A percentile compares a stretch with the other conserved stretches of the same genome.
Conservation (phyloP, 2,329 filamentous ascomycete genomes). For the Paraconiothyrium brasiliense region DNA sequence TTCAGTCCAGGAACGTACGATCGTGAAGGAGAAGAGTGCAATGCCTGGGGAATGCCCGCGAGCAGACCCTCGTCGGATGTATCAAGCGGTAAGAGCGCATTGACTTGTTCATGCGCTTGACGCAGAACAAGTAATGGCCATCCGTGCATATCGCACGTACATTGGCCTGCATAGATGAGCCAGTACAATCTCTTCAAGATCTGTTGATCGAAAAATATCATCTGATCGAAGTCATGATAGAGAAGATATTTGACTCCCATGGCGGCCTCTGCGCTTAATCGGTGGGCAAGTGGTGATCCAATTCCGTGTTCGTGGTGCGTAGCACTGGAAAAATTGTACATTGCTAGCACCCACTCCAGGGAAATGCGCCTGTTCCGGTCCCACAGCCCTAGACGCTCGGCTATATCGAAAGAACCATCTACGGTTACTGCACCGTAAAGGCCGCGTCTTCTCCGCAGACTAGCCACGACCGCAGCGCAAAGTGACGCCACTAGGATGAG, state of each 20-base stretch:
- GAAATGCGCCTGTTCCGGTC: slow-evolving; percentile 21
- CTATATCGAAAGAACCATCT: slow-evolving; percentile 26
- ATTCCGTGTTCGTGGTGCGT: slow-evolving; percentile 26
- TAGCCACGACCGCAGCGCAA: slow-evolving; percentile 30
- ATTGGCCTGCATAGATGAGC: slow-evolving; percentile 30
- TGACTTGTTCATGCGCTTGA: slow-evolving; percentile 27
- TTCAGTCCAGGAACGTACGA: slow-evolving; percentile 32
- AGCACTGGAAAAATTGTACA: slow-evolving; percentile 32
- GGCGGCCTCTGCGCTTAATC: slow-evolving; percentile 23
- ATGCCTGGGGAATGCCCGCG: slow-evolving; percentile 10
- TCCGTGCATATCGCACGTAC: slow-evolving; percentile 32
- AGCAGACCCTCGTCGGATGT: slow-evolving; percentile 19
- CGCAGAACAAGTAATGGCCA: slow-evolving; percentile 25
- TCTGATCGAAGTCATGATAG: slow-evolving; percentile 20
- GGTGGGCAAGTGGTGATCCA: slow-evolving; percentile 24
- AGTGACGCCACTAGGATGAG: slow-evolving; percentile 27
- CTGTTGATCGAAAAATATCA: slow-evolving; percentile 27
- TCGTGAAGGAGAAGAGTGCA: background rate
- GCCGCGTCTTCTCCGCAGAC: slow-evolving; percentile 25
- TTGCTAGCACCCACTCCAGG: slow-evolving; percentile 24
- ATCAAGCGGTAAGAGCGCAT: slow-evolving; percentile 24
- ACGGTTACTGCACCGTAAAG: slow-evolving; percentile 27
- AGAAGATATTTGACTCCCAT: slow-evolving; percentile 27
- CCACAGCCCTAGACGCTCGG: slow-evolving; percentile 26
- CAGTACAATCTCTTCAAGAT: slow-evolving; percentile 31